Conservation (phyloP, 2,329 filamentous ascomycete species). For the Hysterium pulicare region DNA sequence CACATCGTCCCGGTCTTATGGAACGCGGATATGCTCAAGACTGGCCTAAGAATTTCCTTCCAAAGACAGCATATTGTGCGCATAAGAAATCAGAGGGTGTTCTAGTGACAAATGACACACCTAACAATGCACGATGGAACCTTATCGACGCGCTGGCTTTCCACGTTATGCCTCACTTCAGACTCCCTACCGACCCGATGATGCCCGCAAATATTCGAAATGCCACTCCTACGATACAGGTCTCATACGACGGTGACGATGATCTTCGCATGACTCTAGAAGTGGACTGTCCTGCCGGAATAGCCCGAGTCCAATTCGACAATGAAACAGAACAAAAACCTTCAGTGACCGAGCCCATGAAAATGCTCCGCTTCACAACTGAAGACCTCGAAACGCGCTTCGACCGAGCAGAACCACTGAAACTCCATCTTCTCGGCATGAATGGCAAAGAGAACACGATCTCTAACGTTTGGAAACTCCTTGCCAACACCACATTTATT, state of each 20-base stretch:
- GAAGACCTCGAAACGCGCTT: constrained; percentile 32
- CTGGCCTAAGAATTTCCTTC: constrained; percentile 45
- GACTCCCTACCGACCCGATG: constrained; percentile 20
- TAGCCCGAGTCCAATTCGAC: constrained; percentile 30
- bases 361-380: constrained; percentile 17
- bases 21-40: constrained; percentile 39
- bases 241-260: constrained; percentile 15
- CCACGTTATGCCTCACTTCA: constrained; percentile 24
- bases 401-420: constrained; percentile 24
- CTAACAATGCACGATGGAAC: constrained; percentile 29
- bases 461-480: constrained; percentile 33
- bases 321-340: constrained; percentile 12
- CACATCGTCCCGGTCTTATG: constrained; percentile 33
- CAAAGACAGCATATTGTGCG: constrained; percentile 17
- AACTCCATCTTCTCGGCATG: constrained; percentile 34
- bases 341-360: constrained; percentile 13
- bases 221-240: constrained; percentile 5
- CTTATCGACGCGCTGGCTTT: constrained; percentile 29
- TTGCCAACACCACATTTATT: constrained; percentile 31
- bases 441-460: constrained; percentile 40
- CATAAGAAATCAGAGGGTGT: constrained; percentile 3
- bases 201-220: constrained; percentile 11
- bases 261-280: constrained; percentile 12
- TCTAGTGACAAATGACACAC: constrained; percentile 11
- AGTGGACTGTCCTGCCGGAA: constrained; percentile 20